Evolutionary conservation across 75 land plant species (phyloP).

Genomic region (Adiantum capillusveneris): DNA sequence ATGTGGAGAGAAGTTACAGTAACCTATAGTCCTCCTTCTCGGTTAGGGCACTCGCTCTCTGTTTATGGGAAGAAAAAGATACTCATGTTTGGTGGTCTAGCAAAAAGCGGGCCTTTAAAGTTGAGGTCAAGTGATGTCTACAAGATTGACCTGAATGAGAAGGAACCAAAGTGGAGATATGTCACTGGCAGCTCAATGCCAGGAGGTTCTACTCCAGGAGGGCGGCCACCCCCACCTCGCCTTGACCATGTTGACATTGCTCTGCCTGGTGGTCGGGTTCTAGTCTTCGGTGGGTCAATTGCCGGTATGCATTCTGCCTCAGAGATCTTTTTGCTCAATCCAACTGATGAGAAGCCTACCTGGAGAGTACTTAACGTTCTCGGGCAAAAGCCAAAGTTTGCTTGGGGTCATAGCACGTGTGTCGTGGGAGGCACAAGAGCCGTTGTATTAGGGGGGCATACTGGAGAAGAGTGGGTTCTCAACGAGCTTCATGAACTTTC

Average conservation of each 20-base stretch:
- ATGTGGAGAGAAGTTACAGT: constrained; percentile 60
- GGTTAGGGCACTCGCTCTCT: constrained; percentile 56
- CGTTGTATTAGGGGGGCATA: constrained; percentile 69
- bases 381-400: constrained; percentile 61
- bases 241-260: constrained; percentile 79
- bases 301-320: constrained; percentile 71
- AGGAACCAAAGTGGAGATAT: constrained; percentile 69
- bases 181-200: constrained; percentile 68
- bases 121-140: constrained; percentile 73
- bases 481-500: constrained; percentile 70
- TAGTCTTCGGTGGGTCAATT: constrained; percentile 72
- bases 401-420: constrained; percentile 83
- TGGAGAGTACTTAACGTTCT: constrained; percentile 75
- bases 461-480: constrained; percentile 81
- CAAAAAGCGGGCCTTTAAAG: constrained; percentile 59
- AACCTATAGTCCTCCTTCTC: constrained; percentile 67
- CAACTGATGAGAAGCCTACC: constrained; percentile 62
- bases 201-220: constrained; percentile 57
- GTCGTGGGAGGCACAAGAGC: constrained; percentile 78
- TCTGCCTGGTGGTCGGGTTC: constrained; percentile 64
- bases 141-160: constrained; percentile 68
- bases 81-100: constrained; percentile 75
- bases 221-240: constrained; percentile 61
- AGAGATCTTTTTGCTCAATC: constrained; percentile 61
- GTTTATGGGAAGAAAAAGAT: constrained; percentile 59